Evolutionary conservation across 169 alveolate species (phyloP).

Genomic region (Cyclospora cayetanensis): DNA sequence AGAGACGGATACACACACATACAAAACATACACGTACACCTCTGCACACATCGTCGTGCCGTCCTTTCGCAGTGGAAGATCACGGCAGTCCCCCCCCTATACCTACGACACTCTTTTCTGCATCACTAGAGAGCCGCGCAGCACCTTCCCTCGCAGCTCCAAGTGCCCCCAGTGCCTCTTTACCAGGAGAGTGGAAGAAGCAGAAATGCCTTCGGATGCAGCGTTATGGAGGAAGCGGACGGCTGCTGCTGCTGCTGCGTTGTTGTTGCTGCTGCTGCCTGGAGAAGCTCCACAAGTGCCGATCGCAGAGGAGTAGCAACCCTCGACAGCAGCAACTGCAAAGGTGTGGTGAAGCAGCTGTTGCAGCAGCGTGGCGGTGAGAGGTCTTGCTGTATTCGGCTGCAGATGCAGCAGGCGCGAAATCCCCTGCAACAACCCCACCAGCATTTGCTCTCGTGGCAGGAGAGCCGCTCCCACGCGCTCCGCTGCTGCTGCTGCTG

Average conservation of each 20-base stretch:
- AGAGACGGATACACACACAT: too few relatives aligned
- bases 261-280: constrained; percentile 21
- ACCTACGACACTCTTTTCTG: too few relatives aligned
- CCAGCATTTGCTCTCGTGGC: constrained; percentile 1
- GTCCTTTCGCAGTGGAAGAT: too few relatives aligned
- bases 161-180: too few relatives aligned
- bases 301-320: constrained; percentile 1
- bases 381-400: background rate
- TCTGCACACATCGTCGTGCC: too few relatives aligned
- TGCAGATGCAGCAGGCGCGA: constrained; percentile 30
- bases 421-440: constrained; percentile 47
- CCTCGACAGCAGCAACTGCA: constrained; percentile 43
- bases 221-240: constrained; percentile 52
- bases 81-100: too few relatives aligned
- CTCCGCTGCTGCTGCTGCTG: constrained; percentile 49
- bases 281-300: background rate
- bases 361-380: background rate
- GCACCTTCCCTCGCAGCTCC: too few relatives aligned
- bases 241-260: constrained; percentile 63
- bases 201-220: constrained; percentile 45
- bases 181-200: constrained; percentile 5
- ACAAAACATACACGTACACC: too few relatives aligned
- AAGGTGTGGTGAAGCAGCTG: constrained; percentile 54
- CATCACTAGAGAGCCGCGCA: too few relatives aligned
- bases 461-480: constrained; percentile 22